These are phyloP conservation scores for Ploettnerulaceae sp. DNA, from an alignment of 2,329 filamentous ascomycete species.

Conservation along the genomic window DNA sequence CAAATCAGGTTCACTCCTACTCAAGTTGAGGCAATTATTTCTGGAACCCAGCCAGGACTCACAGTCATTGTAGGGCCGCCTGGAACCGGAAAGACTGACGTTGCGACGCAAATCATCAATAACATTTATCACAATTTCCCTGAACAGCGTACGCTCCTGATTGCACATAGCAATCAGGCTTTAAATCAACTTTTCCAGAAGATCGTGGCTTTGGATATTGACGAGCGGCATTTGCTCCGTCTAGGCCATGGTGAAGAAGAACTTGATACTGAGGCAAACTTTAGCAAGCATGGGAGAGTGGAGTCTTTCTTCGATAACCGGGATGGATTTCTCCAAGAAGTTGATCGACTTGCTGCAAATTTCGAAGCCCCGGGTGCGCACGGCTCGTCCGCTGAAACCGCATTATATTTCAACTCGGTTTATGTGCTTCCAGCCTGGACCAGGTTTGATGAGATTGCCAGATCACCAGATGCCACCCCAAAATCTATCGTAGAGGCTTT, in stretches of 20 bases:
- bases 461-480: constrained; percentile 49
- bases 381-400: constrained; percentile 92
- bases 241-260: constrained; percentile 96
- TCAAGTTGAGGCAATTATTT: constrained; percentile 88
- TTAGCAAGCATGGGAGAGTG: constrained; percentile 90
- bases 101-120: constrained; percentile 96
- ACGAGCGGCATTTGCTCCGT: constrained; percentile 86
- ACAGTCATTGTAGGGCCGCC: constrained; percentile 93
- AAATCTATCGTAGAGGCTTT: constrained; percentile 68
- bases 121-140: constrained; percentile 99
- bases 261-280: constrained; percentile 76
- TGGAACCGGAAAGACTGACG: constrained; percentile 98
- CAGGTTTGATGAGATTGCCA: constrained; percentile 67
- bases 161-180: constrained; percentile 97
- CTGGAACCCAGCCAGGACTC: constrained; percentile 88
- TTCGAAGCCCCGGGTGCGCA: constrained; percentile 90
- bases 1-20: constrained; percentile 81
- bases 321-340: constrained; percentile 71
- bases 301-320: constrained; percentile 93
- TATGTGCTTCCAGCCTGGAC: constrained; percentile 87
- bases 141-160: constrained; percentile 80
- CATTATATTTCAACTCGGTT: constrained; percentile 91
- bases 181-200: constrained; percentile 97
- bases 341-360: constrained; percentile 78
- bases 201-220: constrained; percentile 93